Evolutionary conservation across 257 asterid species (phyloP), one percentile per base, ranked within the genome.

Genomic region (Prunella vulgaris): DNA sequence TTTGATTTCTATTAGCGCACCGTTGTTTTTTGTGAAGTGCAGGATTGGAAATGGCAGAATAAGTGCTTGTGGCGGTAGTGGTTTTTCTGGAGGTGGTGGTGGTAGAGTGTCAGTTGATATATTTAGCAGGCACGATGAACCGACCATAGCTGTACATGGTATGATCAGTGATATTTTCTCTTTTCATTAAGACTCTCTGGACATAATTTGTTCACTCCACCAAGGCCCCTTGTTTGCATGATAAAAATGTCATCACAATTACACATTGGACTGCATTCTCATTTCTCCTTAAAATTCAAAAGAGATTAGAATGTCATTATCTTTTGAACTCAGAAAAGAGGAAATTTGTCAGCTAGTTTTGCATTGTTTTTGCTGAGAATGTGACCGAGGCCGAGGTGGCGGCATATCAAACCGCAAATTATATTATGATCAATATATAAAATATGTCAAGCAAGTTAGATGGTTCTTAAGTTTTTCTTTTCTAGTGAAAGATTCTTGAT

Each of bases 61-160:
- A 68, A 88, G 96, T 78, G 98, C 99, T 21, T 86, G 90, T 67
- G 98, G 99, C 48, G 99, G 98, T 76, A 78, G 68, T 75, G 99
- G 99, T 72, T 91, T 86, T 78, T 96, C 92, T 69, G 99, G 99
- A 60, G 99, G 98, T 51, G 97, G 99, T 72, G 99, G 97, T 67
- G 99, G 99, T 75, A 89, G 99, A 84, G 81, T 94, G 72, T 78
- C 99, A n/a, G 86, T 91, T 44, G 90, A 89, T 82, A 86, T 88
- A 78, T 92, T 88, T 75, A 94, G 99, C 72, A 84, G 96, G 84
- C 98, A 94, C 38, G 96, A 94, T 56, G 97, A 86, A 51, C 98
- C 97, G 57, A 72, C 60, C 74, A 77, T 92, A 69, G 76, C 73
- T 81, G 95, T 77, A 25, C 76, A 89, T 79, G 99, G 99, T 94